phyloP scores from a whole-genome alignment of 495 filamentous ascomycete species.

The Tuber brumale region DNA sequence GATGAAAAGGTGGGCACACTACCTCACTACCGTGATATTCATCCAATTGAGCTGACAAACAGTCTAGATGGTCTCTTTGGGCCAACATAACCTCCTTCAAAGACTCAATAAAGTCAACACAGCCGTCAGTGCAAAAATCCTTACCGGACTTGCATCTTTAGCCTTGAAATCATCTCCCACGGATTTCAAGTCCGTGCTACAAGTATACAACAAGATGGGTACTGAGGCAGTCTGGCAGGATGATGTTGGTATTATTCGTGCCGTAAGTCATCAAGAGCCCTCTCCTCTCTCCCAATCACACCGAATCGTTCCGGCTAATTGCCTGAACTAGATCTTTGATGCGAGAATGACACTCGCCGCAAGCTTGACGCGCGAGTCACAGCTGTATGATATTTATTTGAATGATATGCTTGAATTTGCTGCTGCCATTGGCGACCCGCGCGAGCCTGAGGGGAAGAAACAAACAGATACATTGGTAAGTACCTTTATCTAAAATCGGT shows the following conservation, averaged over 20 bases:
- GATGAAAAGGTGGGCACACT: slow-evolving; percentile 59
- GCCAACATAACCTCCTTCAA: slow-evolving; percentile 91
- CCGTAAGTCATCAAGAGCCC: slow-evolving; percentile 50
- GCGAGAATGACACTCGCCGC: slow-evolving; percentile 73
- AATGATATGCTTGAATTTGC: slow-evolving; percentile 79
- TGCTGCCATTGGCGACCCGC: slow-evolving; percentile 78
- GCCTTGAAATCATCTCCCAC: slow-evolving; percentile 63
- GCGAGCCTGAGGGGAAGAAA: slow-evolving; percentile 41
- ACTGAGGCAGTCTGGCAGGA: slow-evolving; percentile 64
- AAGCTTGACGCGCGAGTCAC: slow-evolving; percentile 58
- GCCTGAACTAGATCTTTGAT: slow-evolving; percentile 53
- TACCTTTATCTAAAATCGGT: slow-evolving; percentile 9
- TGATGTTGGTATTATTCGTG: slow-evolving; percentile 53
- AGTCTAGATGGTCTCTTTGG: slow-evolving; percentile 70
- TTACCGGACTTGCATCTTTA: slow-evolving; percentile 71
- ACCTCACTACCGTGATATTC: not conserved
- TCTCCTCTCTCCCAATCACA: not conserved
- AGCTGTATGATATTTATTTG: slow-evolving; percentile 69
- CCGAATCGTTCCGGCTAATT: not conserved
- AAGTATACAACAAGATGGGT: slow-evolving; percentile 67
- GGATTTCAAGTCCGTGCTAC: slow-evolving; percentile 78
- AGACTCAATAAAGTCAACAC: slow-evolving; percentile 77
- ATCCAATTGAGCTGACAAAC: slow-evolving; percentile 9
- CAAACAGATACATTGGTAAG: slow-evolving; percentile 46
- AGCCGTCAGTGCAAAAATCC: slow-evolving; percentile 71